Evolutionary conservation across 2,329 filamentous ascomycete species (phyloP).

Genomic region (Talaromyces marneffei): DNA sequence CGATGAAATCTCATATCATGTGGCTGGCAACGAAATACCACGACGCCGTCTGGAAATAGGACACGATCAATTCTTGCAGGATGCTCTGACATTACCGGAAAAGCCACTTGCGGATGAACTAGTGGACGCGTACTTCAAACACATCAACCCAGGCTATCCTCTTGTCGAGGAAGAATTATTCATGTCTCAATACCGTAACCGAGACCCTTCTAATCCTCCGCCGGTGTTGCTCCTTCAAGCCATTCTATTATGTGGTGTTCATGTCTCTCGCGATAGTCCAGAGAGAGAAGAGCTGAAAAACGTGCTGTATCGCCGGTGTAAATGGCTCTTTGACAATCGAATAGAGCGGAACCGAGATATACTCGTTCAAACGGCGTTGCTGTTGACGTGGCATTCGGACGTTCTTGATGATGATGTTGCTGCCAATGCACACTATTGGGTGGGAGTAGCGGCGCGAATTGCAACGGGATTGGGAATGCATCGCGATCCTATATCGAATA

Average conservation of each 20-base stretch:
- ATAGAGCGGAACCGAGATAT: constrained; percentile 51
- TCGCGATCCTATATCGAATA: constrained; percentile 38
- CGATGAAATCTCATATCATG: constrained; percentile 37
- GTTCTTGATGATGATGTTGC: constrained; percentile 49
- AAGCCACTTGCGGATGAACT: constrained; percentile 46
- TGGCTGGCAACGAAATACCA: constrained; percentile 40
- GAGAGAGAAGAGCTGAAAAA: constrained; percentile 43
- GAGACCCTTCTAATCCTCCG: constrained; percentile 41
- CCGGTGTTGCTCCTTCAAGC: constrained; percentile 48
- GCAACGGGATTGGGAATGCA: constrained; percentile 53
- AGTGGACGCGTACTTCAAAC: constrained; percentile 47
- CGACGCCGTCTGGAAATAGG: constrained; percentile 39
- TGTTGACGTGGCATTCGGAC: constrained; percentile 53
- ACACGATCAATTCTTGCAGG: constrained; percentile 42
- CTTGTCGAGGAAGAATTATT: constrained; percentile 50
- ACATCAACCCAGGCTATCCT: constrained; percentile 49
- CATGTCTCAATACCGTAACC: constrained; percentile 45
- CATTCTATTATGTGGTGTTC: constrained; percentile 48
- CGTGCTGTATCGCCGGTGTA: constrained; percentile 49
- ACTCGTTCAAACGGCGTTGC: constrained; percentile 50
- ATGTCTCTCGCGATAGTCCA: constrained; percentile 40
- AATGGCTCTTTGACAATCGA: constrained; percentile 49
- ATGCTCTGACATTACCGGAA: constrained; percentile 48
- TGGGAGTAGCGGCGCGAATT: constrained; percentile 49
- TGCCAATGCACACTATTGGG: constrained; percentile 50